Evolutionary conservation across 2,329 filamentous ascomycete species (phyloP).

Genomic region (Fusarium coicis): DNA sequence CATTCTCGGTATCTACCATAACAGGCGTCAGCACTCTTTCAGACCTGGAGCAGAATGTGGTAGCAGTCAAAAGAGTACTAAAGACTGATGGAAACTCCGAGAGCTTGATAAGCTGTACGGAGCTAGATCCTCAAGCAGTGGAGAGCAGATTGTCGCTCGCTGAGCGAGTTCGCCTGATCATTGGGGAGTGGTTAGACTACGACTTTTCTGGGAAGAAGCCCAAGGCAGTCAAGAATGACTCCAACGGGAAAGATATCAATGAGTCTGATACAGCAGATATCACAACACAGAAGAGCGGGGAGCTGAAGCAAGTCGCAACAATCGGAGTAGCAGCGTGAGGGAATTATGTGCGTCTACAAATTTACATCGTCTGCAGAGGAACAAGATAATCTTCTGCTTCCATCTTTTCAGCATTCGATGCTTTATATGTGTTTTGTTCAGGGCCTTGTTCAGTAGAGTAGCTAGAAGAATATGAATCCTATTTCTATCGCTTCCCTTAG

Average conservation of each 20-base stretch:
- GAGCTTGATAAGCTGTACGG: neutral
- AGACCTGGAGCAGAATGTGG: neutral
- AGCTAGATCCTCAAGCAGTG: neutral
- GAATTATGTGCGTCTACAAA: fast-evolving
- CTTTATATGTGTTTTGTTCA: neutral
- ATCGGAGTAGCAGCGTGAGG: neutral
- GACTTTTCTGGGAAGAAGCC: neutral
- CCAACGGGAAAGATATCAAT: fast-evolving
- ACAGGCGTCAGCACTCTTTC: neutral
- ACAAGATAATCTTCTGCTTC: neutral
- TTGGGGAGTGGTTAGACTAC: slow-evolving; percentile 5
- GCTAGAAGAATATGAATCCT: fast-evolving
- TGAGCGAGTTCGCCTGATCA: neutral
- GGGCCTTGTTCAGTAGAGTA: neutral
- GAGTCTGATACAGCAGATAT: neutral
- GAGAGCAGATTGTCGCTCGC: neutral
- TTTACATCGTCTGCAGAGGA: neutral
- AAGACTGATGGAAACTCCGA: fast-evolving
- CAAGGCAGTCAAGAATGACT: fast-evolving
- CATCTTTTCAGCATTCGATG: fast-evolving
- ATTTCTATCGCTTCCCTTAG: neutral
- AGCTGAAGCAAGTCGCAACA: neutral
- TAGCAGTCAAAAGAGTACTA: neutral
- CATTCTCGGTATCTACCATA: neutral
- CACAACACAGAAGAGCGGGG: neutral